phyloP scores from a whole-genome alignment of 768 basidiomycete genomes.

The Naematelia aurantialba region DNA sequence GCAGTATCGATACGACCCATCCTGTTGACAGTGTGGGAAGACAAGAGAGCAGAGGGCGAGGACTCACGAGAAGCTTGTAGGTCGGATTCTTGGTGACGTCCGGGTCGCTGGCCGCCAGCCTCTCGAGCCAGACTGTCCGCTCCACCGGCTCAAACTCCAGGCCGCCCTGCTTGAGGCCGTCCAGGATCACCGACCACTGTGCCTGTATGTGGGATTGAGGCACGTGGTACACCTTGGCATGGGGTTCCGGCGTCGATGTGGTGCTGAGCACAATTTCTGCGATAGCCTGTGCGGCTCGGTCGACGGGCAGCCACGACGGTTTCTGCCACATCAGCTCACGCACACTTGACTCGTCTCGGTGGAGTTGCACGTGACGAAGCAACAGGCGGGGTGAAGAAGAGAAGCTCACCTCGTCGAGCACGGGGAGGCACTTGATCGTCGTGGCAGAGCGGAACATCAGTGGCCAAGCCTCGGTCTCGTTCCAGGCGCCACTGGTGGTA shows the following conservation, averaged over 20 bases:
- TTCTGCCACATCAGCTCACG: constrained; percentile 33
- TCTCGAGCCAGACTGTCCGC: constrained; percentile 51
- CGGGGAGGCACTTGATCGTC: constrained; percentile 46
- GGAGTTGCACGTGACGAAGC: too few species aligned
- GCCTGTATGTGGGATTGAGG: constrained; percentile 47
- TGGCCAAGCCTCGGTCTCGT: constrained; percentile 56
- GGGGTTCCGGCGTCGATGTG: constrained; percentile 5
- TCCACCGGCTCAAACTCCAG: constrained; percentile 53
- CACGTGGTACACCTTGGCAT: constrained; percentile 51
- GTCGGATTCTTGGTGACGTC: constrained; percentile 54
- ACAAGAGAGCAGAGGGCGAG: not conserved
- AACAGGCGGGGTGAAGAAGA: constrained; percentile 22
- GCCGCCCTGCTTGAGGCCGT: constrained; percentile 51
- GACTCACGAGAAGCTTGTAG: constrained; percentile 52
- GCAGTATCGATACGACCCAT: not conserved
- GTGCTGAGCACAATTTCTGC: constrained; percentile 52
- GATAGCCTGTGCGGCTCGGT: constrained; percentile 57
- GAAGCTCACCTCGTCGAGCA: constrained; percentile 49
- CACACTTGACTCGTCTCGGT: not conserved
- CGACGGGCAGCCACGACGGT: constrained; percentile 59
- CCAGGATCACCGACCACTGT: constrained; percentile 54
- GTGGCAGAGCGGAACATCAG: constrained; percentile 56
- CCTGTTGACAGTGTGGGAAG: not conserved
- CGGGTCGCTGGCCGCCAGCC: constrained; percentile 50
- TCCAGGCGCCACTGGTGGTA: constrained; percentile 56